Evolutionary conservation across 768 basidiomycete species (phyloP), one percentile per base, ranked within the genome.

Genomic region (Suillus sp.): DNA sequence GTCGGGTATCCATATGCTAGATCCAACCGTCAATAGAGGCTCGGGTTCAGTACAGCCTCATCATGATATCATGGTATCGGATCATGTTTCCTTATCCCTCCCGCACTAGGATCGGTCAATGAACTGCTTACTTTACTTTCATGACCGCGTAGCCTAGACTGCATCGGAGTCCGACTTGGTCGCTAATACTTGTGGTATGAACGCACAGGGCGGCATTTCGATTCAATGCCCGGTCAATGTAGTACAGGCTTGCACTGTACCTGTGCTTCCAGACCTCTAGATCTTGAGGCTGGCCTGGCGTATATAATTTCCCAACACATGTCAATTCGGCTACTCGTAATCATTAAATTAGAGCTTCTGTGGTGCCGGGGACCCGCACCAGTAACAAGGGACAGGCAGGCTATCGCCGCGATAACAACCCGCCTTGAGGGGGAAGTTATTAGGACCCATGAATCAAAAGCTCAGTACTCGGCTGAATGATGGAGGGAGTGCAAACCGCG

Each of bases 191-290:
- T 25, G 27, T 57, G 5, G 38, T 27, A 57, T 27, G 55, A 37
- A 56, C 20, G 27, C 37, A 57, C 56, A 57, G 56, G 56, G 38
- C 25, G 56, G 56, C 18, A 11, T 40, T 57, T 57, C 30, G 38
- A 8, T 7, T 34, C 32, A 48, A 56, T 27, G 18, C 16, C 27
- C 16, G 48, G 58, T 22, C 18, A 59, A 42, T 48, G 59, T 30
- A 32, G 20, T 53, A 20, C 22, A 61, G n/a, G 43, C n/a, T 45
- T n/a, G 43, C 11, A 13, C n/a, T n/a, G 45, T n/a, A 42, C 30
- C n/a, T 7, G 48, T 25, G 20, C 53, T 62, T 56, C 51, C n/a
- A n/a, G 10, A 53, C 27, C 50, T 50, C 48, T 18, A 18, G 25
- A 48, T 48, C 47, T 16, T 50, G 48, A 50, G 48, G 11, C n/a